Conservation (phyloP, 768 basidiomycete genomes). For the Strobilomyces dryophilus region DNA sequence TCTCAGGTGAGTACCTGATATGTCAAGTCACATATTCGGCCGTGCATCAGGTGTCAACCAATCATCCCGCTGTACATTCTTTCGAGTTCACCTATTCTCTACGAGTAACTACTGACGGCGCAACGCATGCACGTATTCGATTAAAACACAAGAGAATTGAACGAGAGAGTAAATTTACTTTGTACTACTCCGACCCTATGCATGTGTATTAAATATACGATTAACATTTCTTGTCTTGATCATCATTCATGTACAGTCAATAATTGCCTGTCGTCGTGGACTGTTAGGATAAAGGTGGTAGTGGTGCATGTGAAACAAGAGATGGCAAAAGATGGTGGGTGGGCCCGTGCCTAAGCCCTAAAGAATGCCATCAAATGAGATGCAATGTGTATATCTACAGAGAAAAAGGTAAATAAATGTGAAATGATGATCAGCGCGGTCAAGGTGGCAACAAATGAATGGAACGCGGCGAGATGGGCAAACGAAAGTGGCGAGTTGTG, state of each 20-base stretch:
- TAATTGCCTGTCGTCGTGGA: background rate
- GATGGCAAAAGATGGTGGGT: slow-evolving; percentile 12
- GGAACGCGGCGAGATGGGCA: too few species aligned
- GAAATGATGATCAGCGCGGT: background rate
- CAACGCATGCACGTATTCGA: background rate
- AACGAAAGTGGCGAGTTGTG: background rate
- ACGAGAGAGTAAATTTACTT: background rate
- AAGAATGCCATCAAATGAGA: background rate
- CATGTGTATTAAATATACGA: slow-evolving; percentile 10
- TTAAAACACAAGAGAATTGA: background rate
- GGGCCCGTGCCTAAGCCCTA: background rate
- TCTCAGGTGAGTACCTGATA: too few species aligned
- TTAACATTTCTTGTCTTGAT: slow-evolving; percentile 2
- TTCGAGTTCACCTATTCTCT: too few species aligned
- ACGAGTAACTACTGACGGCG: too few species aligned
- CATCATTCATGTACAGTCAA: slow-evolving; percentile 8
- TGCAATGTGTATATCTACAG: slow-evolving; percentile 12
- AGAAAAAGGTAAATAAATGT: background rate
- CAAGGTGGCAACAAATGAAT: background rate
- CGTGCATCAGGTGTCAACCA: too few species aligned
- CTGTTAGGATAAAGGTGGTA: slow-evolving; percentile 1
- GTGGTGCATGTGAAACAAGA: slow-evolving; percentile 3
- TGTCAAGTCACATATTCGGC: too few species aligned
- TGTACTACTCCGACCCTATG: background rate
- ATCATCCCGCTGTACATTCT: too few species aligned